phyloP scores from a whole-genome alignment of 192 early-diverging fungal genomes.

The Umbelopsis ramanniana region DNA sequence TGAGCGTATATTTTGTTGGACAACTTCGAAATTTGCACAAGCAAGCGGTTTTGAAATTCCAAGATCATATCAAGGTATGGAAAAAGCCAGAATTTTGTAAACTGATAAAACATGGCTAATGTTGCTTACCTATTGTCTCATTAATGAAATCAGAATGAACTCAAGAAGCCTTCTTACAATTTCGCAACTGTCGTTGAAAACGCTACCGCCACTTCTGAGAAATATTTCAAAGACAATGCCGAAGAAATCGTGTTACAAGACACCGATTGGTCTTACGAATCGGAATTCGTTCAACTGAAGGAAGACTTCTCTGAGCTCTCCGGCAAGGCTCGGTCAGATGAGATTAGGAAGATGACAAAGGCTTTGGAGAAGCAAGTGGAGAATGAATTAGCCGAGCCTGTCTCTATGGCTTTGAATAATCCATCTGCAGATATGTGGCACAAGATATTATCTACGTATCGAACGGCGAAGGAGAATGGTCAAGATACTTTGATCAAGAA shows the following conservation, averaged over 20 bases:
- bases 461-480: slow-evolving; percentile 58
- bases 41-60: slow-evolving; percentile 70
- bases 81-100: no score
- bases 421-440: slow-evolving; percentile 73
- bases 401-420: slow-evolving; percentile 72
- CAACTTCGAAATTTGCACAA: slow-evolving; percentile 91
- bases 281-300: slow-evolving; percentile 59
- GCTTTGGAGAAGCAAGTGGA: slow-evolving; percentile 59
- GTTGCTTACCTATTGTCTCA: no score
- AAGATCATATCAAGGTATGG: slow-evolving; percentile 30
- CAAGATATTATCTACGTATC: slow-evolving; percentile 63
- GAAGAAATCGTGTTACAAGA: slow-evolving; percentile 63
- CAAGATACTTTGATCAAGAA: slow-evolving; percentile 52
- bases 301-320: slow-evolving; percentile 67
- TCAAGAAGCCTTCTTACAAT: slow-evolving; percentile 44
- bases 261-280: slow-evolving; percentile 72
- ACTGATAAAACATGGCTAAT: no score
- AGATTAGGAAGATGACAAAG: slow-evolving; percentile 67
- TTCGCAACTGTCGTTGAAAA: slow-evolving; percentile 67
- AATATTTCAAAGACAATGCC: slow-evolving; percentile 55
- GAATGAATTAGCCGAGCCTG: slow-evolving; percentile 68
- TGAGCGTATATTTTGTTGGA: slow-evolving; percentile 80
- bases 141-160: slow-evolving; percentile 5
- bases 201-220: slow-evolving; percentile 49
- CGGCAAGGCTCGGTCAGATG: slow-evolving; percentile 64